Conservation (phyloP, 305 asterid species). For the Solanum hybrid region DNA sequence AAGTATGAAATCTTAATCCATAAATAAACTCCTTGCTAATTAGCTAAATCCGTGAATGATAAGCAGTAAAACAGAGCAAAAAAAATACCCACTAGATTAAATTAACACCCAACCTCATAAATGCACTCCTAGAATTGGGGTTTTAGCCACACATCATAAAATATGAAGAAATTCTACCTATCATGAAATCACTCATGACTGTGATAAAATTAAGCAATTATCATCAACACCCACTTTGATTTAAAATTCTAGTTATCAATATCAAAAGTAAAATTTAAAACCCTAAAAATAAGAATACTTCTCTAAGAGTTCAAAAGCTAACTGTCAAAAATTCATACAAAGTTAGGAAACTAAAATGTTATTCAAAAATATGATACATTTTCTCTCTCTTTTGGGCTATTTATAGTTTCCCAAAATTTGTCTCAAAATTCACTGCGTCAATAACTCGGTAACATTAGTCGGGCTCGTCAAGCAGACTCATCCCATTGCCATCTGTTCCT, state of each 20-base stretch:
- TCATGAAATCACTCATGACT: not conserved
- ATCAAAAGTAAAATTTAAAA: not conserved
- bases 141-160: not conserved
- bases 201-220: not conserved
- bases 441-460: not conserved
- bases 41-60: not conserved
- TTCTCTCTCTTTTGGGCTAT: not conserved
- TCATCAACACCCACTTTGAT: not conserved
- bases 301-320: not conserved
- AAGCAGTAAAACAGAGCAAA: not conserved
- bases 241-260: not conserved
- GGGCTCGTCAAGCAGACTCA: not conserved
- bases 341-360: not conserved
- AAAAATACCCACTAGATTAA: not conserved
- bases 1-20: not conserved
- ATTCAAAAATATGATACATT: no score
- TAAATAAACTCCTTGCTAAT: not conserved
- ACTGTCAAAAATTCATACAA: not conserved
- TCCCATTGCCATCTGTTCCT: accelerated
- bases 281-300: not conserved
- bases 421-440: not conserved
- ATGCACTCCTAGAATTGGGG: not conserved
- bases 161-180: not conserved
- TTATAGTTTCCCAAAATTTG: not conserved
- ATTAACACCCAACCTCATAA: not conserved